Percentiles rank a stretch among this genome's conserved stretches.
Conservation (phyloP, 208 protist genomes). For the Strigomonas culicis region DNA sequence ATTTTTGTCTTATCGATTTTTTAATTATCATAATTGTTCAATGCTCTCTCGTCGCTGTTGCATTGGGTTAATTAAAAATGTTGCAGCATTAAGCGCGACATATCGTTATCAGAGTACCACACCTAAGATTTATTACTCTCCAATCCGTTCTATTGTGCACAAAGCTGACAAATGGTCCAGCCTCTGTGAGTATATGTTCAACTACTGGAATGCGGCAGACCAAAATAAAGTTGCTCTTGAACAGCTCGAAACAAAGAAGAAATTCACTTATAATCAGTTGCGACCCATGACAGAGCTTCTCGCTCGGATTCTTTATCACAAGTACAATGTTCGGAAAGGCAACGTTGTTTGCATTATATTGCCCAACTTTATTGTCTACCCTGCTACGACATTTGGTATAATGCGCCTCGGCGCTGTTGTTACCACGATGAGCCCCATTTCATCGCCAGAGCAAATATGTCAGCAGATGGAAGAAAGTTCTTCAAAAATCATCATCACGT, state of each 20-base stretch:
- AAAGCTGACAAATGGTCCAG: not conserved
- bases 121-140: not conserved
- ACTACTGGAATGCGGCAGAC: not conserved
- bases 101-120: not conserved
- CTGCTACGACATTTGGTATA: conserved; percentile 20
- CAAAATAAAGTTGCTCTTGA: conserved; percentile 1
- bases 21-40: not conserved
- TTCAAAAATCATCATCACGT: conserved; percentile 22
- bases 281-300: conserved; percentile 13
- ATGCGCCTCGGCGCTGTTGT: conserved; percentile 30
- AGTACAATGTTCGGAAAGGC: conserved; percentile 20
- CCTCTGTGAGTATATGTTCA: conserved; percentile 9
- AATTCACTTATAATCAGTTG: conserved; percentile 10
- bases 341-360: conserved; percentile 29
- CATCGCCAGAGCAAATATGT: conserved; percentile 15
- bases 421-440: conserved; percentile 25
- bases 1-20: not conserved
- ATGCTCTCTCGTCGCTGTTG: not conserved
- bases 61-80: not conserved
- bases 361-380: conserved; percentile 27
- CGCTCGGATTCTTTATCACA: conserved; percentile 28
- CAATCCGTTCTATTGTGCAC: not conserved
- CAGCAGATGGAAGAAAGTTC: conserved; percentile 17
- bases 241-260: conserved; percentile 12
- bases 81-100: not conserved